Percentiles rank a stretch among this genome's conserved stretches.
These are phyloP conservation scores for Cladophialophora chaetospira DNA, from an alignment of 2,329 filamentous ascomycete genomes.

Conservation along the genomic window DNA sequence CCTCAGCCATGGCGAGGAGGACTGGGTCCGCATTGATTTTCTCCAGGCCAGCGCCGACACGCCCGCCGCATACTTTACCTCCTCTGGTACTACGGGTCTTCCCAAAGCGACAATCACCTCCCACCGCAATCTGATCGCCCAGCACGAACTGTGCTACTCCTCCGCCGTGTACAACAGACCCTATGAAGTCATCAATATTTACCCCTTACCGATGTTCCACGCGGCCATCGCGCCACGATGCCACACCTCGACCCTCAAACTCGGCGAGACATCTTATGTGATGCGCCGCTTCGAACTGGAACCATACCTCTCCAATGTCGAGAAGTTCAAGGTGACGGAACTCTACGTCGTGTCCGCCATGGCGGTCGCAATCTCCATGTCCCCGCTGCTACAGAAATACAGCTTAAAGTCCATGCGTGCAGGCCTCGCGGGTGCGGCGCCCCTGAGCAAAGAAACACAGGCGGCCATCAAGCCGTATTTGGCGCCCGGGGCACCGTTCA, in stretches of 20 bases:
- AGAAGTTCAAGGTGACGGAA: conserved; percentile 25
- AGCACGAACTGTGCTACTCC: conserved; percentile 41
- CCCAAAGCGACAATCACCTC: conserved; percentile 62
- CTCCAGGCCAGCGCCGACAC: conserved; percentile 43
- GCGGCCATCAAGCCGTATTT: conserved; percentile 46
- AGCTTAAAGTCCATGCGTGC: conserved; percentile 35
- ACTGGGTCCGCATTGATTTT: conserved; percentile 51
- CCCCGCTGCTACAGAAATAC: conserved; percentile 26
- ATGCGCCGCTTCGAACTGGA: conserved; percentile 46
- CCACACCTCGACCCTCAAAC: conserved; percentile 37
- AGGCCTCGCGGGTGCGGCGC: conserved; percentile 49
- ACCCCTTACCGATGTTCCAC: conserved; percentile 17
- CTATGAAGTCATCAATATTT: neutral
- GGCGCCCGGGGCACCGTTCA: conserved; percentile 44
- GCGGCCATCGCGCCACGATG: conserved; percentile 19
- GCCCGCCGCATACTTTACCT: conserved; percentile 53
- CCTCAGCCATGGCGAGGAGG: conserved; percentile 31
- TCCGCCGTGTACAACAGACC: neutral
- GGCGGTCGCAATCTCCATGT: conserved; percentile 39
- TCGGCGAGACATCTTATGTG: conserved; percentile 50
- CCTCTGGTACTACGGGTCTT: conserved; percentile 61
- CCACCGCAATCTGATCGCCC: conserved; percentile 52
- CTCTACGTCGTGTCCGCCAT: conserved; percentile 47
- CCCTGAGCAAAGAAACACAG: conserved; percentile 47
- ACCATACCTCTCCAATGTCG: conserved; percentile 14